A percentile compares a stretch with the other conserved stretches of the same genome.
phyloP scores from a whole-genome alignment of 129 eudicot species.

The Centella asiatica region DNA sequence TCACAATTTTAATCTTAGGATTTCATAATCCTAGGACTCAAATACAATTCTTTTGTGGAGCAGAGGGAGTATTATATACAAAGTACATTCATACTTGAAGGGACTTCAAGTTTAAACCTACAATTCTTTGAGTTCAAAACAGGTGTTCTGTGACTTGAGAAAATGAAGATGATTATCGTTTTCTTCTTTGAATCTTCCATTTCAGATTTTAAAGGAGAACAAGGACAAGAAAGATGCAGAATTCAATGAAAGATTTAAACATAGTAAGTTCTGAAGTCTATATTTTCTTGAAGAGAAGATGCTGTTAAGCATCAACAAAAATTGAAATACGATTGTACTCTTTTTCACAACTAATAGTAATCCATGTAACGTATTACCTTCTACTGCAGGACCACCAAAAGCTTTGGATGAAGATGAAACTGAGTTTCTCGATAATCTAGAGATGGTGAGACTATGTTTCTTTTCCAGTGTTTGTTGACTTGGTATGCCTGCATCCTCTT shows the following conservation, averaged over 20 bases:
- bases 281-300: neutral
- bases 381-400: slow-evolving; percentile 92
- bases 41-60: too few species aligned
- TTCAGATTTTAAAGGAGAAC: slow-evolving; percentile 81
- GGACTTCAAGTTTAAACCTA: neutral
- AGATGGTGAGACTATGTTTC: slow-evolving; percentile 45
- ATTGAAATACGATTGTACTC: neutral
- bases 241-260: slow-evolving; percentile 92
- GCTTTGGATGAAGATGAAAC: slow-evolving; percentile 98
- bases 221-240: slow-evolving; percentile 97
- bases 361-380: slow-evolving; percentile 11
- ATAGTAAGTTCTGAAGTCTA: slow-evolving; percentile 37
- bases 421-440: slow-evolving; percentile 78
- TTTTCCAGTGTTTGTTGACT: slow-evolving; percentile 3
- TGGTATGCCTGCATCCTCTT: neutral
- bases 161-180: neutral
- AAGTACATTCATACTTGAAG: too few species aligned
- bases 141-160: neutral
- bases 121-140: neutral
- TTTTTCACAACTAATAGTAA: neutral
- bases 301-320: neutral
- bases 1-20: too few species aligned
- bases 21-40: too few species aligned
- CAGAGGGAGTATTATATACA: too few species aligned
- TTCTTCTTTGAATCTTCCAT: neutral